Evolutionary conservation across 257 asterid genomes (phyloP).

Genomic region (Ajuga chamaepitys): DNA sequence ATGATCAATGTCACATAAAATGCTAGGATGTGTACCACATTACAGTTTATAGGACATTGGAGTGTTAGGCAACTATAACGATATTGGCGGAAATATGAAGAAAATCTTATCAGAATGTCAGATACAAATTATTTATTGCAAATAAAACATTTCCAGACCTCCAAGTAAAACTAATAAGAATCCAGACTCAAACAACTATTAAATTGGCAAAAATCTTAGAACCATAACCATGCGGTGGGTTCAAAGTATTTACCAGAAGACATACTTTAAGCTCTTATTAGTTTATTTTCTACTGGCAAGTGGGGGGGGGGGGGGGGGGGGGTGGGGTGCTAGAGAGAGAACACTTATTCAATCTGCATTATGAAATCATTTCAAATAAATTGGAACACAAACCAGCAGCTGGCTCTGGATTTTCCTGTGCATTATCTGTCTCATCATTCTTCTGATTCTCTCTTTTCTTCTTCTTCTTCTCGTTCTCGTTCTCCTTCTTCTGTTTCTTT

Average conservation of each 20-base stretch:
- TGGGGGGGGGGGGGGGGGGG: no score
- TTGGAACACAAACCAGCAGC: constrained; percentile 41
- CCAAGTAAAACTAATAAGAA: constrained; percentile 9
- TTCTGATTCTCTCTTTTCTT: constrained; percentile 26
- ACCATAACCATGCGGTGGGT: not conserved
- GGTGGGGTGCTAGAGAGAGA: not conserved
- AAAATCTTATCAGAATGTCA: not conserved
- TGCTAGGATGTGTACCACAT: not conserved
- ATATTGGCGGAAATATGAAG: not conserved
- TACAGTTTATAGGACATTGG: not conserved
- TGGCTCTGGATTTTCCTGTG: constrained; percentile 26
- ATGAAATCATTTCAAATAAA: not conserved
- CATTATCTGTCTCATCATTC: constrained; percentile 20
- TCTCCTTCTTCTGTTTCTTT: constrained; percentile 36
- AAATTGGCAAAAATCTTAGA: not conserved
- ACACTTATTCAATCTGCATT: not conserved
- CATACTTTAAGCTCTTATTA: not conserved
- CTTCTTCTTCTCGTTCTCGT: constrained; percentile 32
- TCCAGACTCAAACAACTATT: not conserved
- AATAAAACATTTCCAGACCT: not conserved
- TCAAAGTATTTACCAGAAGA: not conserved
- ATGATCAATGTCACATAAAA: not conserved
- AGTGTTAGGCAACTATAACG: not conserved
- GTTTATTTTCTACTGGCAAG: not conserved
- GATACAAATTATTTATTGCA: not conserved